phyloP scores from a whole-genome alignment of 2,329 filamentous ascomycete genomes.

The Pseudocercospora ulei region DNA sequence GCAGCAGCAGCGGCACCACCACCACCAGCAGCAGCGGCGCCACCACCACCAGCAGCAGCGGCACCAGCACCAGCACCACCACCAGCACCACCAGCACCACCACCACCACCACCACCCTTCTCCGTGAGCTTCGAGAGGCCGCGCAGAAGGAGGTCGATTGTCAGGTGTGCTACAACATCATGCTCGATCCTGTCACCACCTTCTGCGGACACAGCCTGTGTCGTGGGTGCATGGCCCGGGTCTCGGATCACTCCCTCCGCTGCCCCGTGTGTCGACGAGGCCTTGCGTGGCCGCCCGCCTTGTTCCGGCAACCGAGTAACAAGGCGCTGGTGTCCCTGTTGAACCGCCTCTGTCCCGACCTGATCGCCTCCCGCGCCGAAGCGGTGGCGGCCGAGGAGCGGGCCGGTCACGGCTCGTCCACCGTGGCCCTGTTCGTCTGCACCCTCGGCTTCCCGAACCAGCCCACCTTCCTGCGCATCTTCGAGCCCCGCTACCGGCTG shows the following conservation, averaged over 20 bases:
- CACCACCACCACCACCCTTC: too few species aligned
- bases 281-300: constrained; percentile 47
- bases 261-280: constrained; percentile 71
- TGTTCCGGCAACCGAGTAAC: constrained; percentile 50
- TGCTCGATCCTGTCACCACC: constrained; percentile 74
- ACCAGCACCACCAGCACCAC: too few species aligned
- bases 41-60: too few species aligned
- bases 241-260: constrained; percentile 64
- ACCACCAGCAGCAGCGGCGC: too few species aligned
- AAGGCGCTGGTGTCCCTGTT: constrained; percentile 54
- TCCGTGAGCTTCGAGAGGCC: constrained; percentile 52
- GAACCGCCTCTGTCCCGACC: constrained; percentile 58
- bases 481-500: constrained; percentile 81
- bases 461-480: constrained; percentile 82
- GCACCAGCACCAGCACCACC: too few species aligned
- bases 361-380: constrained; percentile 50
- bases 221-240: constrained; percentile 63
- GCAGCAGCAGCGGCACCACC: too few species aligned
- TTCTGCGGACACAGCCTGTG: constrained; percentile 86
- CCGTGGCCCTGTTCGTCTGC: constrained; percentile 68
- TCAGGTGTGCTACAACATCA: constrained; percentile 74
- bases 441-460: constrained; percentile 71
- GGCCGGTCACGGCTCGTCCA: constrained; percentile 47
- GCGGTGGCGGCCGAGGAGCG: constrained; percentile 51
- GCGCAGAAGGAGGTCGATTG: constrained; percentile 69